Percentiles rank a stretch among this genome's conserved stretches.
Evolutionary conservation across 2,329 filamentous ascomycete genomes (phyloP).

Genomic region (Zelopaecilomyces penicillatus): DNA sequence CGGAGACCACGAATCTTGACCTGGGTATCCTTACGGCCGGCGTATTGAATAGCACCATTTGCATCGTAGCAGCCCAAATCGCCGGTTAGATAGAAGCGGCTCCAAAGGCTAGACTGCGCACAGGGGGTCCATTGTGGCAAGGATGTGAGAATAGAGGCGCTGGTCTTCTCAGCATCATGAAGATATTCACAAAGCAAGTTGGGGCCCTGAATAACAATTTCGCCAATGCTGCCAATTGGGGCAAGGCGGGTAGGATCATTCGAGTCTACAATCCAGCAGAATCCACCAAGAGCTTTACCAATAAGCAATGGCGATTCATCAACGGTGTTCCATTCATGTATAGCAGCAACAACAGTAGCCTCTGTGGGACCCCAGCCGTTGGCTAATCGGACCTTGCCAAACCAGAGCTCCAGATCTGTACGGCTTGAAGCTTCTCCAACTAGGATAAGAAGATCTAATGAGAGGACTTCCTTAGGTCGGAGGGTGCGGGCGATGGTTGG

Average conservation of each 20-base stretch:
- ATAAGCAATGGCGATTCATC: constrained; percentile 1
- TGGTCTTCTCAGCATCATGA: neutral
- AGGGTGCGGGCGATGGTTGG: constrained; percentile 2
- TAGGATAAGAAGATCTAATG: neutral
- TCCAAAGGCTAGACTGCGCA: neutral
- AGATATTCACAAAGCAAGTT: constrained; percentile 5
- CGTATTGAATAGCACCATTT: constrained; percentile 2
- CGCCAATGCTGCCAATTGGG: constrained; percentile 2
- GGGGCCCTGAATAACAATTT: constrained; percentile 3
- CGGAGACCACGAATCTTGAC: constrained; percentile 6
- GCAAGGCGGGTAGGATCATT: constrained; percentile 1
- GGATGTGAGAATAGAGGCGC: neutral
- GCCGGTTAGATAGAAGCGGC: constrained; percentile 1
- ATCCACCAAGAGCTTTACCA: constrained; percentile 2
- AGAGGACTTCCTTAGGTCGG: neutral
- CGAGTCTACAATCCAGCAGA: constrained; percentile 8
- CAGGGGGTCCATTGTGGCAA: constrained; percentile 2
- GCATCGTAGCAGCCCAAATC: constrained; percentile 4
- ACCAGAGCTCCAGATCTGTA: constrained; percentile 1
- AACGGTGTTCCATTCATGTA: constrained; percentile 1
- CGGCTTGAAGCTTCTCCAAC: neutral
- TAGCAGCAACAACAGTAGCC: constrained; percentile 1
- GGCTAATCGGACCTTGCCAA: constrained; percentile 1
- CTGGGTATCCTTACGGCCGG: too few relatives aligned
- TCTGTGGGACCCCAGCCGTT: constrained; percentile 4